A percentile compares a stretch with the other conserved stretches of the same genome.
Conservation (phyloP, 192 early-diverging fungal genomes). For the Kappamyces sp. region DNA sequence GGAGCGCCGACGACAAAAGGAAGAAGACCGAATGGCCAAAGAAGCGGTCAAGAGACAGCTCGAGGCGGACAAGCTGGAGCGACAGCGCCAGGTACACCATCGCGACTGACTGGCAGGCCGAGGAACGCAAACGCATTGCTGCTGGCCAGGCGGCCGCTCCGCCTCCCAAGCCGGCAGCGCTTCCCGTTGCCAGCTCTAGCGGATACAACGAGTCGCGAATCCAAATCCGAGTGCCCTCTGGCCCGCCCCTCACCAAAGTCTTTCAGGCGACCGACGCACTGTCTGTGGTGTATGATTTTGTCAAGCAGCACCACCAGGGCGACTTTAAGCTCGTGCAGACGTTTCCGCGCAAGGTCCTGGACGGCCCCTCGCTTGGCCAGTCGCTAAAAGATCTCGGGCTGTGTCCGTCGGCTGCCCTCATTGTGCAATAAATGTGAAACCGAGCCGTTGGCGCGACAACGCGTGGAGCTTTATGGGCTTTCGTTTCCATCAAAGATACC, state of each 20-base stretch:
- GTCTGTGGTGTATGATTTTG: conserved; percentile 51
- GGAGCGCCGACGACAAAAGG: conserved; percentile 69
- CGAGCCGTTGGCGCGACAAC: neutral
- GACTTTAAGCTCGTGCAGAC: conserved; percentile 61
- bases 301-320: conserved; percentile 35
- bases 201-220: conserved; percentile 70
- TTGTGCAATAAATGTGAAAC: conserved; percentile 32
- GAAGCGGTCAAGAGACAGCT: conserved; percentile 72
- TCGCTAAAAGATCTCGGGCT: conserved; percentile 65
- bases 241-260: conserved; percentile 52
- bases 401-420: conserved; percentile 57
- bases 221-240: conserved; percentile 54
- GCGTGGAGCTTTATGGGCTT: neutral
- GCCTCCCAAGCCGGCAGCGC: conserved; percentile 25
- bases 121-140: conserved; percentile 26
- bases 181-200: conserved; percentile 32
- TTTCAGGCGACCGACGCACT: conserved; percentile 59
- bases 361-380: conserved; percentile 48
- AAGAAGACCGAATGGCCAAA: conserved; percentile 65
- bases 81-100: conserved; percentile 51
- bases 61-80: conserved; percentile 69
- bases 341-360: conserved; percentile 70
- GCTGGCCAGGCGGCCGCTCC: conserved; percentile 21
- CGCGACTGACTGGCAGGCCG: conserved; percentile 6
- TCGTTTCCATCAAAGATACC: no score